Percentiles rank a stretch among this genome's conserved stretches.
These are phyloP conservation scores for Herpetospermum pedunculosum DNA, from an alignment of 306 rosid genomes.

Conservation along the genomic window DNA sequence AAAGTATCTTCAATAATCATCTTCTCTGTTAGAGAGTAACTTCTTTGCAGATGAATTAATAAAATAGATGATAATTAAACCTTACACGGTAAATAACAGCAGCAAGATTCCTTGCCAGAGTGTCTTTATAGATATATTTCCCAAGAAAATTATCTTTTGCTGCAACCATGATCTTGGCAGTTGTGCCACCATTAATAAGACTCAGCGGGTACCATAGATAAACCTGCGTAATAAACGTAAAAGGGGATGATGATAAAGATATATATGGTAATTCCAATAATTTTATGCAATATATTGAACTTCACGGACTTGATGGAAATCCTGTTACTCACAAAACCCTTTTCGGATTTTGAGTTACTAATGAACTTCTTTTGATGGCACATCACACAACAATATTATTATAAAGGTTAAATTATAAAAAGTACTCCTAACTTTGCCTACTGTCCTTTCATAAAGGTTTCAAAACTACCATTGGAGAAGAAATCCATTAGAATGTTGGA, in stretches of 20 bases:
- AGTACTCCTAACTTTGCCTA: too few species aligned
- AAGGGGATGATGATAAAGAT: neutral
- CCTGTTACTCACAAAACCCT: neutral
- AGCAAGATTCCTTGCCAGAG: conserved; percentile 82
- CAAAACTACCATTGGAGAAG: too few species aligned
- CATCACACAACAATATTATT: neutral
- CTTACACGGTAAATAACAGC: conserved; percentile 77
- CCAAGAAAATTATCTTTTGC: conserved; percentile 89
- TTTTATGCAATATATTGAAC: neutral
- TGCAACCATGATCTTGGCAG: conserved; percentile 95
- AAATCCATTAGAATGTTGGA: too few species aligned
- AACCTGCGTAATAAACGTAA: conserved; percentile 31
- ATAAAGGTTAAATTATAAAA: too few species aligned
- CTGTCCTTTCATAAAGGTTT: too few species aligned
- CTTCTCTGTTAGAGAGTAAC: neutral
- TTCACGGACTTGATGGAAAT: neutral
- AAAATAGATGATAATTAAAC: neutral
- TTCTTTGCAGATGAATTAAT: neutral
- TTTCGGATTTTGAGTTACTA: neutral
- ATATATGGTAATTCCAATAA: neutral
- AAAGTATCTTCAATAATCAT: neutral
- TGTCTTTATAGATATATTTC: conserved; percentile 81
- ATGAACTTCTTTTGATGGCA: neutral
- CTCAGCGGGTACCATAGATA: conserved; percentile 92
- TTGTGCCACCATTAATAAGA: conserved; percentile 76